phyloP scores from a whole-genome alignment of 768 basidiomycete genomes.

The Boletus rufocinnamomeus region DNA sequence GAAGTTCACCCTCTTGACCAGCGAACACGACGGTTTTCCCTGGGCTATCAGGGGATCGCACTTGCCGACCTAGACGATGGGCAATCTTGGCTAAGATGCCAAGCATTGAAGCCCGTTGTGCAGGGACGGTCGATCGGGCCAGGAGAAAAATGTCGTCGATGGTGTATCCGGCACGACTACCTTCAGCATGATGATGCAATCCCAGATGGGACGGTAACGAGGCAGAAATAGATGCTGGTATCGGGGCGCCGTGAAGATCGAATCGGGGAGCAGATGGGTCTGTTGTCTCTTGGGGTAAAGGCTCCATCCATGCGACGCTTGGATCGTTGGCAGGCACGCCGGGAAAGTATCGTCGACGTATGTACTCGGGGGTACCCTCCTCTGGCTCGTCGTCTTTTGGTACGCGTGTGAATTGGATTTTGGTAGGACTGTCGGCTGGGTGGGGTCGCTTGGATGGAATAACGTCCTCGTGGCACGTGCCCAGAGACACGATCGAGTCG shows the following conservation, averaged over 20 bases:
- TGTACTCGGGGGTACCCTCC: conserved; percentile 81
- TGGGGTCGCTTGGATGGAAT: conserved; percentile 16
- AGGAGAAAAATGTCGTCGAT: conserved; percentile 82
- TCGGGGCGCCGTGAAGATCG: conserved; percentile 71
- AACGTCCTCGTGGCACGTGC: conserved; percentile 38
- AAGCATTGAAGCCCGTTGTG: conserved; percentile 83
- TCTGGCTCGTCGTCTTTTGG: conserved; percentile 40
- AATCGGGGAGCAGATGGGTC: conserved; percentile 54
- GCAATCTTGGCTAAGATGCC: conserved; percentile 65
- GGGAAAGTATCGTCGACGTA: conserved; percentile 83
- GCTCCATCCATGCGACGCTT: conserved; percentile 76
- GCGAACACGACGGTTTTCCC: conserved; percentile 15
- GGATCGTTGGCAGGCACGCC: conserved; percentile 66
- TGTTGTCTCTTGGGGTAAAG: conserved; percentile 14
- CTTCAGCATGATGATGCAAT: conserved; percentile 87
- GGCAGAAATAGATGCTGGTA: conserved; percentile 54
- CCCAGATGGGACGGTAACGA: conserved; percentile 82
- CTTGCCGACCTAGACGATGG: conserved; percentile 32
- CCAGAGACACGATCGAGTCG: conserved; percentile 35
- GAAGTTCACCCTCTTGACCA: conserved; percentile 43
- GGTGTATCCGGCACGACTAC: conserved; percentile 80
- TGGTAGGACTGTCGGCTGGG: conserved; percentile 2
- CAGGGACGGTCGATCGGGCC: conserved; percentile 76
- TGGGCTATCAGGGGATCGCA: neutral
- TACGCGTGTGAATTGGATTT: neutral